Base-by-base conservation (phyloP, 2,329 filamentous ascomycete genomes). In the Talaromyces albobiverticillius region DNA sequence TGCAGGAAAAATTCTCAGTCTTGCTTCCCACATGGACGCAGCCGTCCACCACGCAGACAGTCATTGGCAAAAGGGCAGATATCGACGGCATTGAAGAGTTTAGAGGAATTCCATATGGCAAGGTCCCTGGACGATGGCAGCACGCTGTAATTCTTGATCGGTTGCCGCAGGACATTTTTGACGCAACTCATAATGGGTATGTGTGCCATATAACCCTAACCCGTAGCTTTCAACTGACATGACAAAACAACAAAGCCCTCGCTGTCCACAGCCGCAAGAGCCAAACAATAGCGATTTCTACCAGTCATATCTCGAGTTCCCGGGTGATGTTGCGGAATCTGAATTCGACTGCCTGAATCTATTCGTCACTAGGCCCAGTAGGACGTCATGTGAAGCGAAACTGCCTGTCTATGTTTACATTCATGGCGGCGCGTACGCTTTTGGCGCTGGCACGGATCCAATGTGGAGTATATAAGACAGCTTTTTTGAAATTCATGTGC, bases 41-140 rank as follows among this genome's bases (percentile, higher is more conserved):
- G 10, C 42, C 42, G 3, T 20, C 42, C 23, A 20, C 29, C 25
- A 32, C 25, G 14, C 36, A 40, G 14, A 40, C 36, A 40, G 36
- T 40, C 36, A 40, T 40, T 13, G 36, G 36, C 14, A 40, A 20
- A 40, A 40, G 18, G 6, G 14, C 36, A n/a, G 6, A 4, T 40
- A n/a, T 20, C 18, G 62, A 67, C 2, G 69, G 71, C 23, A 78
- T 90, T 23, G 88, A 93, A 54, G 81, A 77, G 20, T 92, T 89
- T 73, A 83, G 80, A 52, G 87, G 85, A 18, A 89, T 94, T 54
- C 89, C 88, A 2, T 94, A 85, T 64, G 89, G 88, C 2, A 75
- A 89, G 58, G 79, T 87, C 1, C 89, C 89, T 22, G 46, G 31
- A 34, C 18, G 29, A 23, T 48, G 46, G 29, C 29, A 36, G 34